A percentile compares a stretch with the other conserved stretches of the same genome.
Conservation (phyloP, 495 filamentous ascomycete genomes). For the Acidomyces sp. region DNA sequence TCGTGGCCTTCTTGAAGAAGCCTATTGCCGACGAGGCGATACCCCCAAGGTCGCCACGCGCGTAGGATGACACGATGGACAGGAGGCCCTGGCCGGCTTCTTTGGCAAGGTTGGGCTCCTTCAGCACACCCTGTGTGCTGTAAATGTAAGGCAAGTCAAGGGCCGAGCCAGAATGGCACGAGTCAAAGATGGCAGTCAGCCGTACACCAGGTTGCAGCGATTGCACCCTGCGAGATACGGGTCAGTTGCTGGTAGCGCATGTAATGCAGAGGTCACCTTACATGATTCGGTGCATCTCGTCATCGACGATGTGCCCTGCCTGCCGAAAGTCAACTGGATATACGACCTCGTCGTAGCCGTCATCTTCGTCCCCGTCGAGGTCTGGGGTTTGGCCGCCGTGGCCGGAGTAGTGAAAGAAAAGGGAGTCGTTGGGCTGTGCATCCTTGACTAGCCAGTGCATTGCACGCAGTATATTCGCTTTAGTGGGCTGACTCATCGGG, state of each 20-base stretch:
- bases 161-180: conserved; percentile 95
- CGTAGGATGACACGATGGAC: conserved; percentile 78
- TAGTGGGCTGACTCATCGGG: conserved; percentile 91
- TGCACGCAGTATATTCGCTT: conserved; percentile 86
- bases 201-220: conserved; percentile 73
- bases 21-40: conserved; percentile 70
- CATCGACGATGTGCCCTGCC: conserved; percentile 89
- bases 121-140: conserved; percentile 82
- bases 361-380: conserved; percentile 83
- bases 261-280: conserved; percentile 16
- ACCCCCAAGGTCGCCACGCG: conserved; percentile 73
- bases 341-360: conserved; percentile 95
- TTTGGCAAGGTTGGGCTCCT: conserved; percentile 95
- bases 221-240: conserved; percentile 50
- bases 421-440: conserved; percentile 81
- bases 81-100: conserved; percentile 91
- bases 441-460: conserved; percentile 99
- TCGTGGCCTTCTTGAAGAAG: conserved; percentile 86
- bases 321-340: conserved; percentile 90
- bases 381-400: conserved; percentile 97
- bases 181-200: conserved; percentile 96
- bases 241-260: no score
- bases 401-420: conserved; percentile 98
- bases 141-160: conserved; percentile 96
- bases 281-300: conserved; percentile 98